Evolutionary conservation across 2,329 filamentous ascomycete genomes (phyloP).

Genomic region (Pseudocercospora crystallina): DNA sequence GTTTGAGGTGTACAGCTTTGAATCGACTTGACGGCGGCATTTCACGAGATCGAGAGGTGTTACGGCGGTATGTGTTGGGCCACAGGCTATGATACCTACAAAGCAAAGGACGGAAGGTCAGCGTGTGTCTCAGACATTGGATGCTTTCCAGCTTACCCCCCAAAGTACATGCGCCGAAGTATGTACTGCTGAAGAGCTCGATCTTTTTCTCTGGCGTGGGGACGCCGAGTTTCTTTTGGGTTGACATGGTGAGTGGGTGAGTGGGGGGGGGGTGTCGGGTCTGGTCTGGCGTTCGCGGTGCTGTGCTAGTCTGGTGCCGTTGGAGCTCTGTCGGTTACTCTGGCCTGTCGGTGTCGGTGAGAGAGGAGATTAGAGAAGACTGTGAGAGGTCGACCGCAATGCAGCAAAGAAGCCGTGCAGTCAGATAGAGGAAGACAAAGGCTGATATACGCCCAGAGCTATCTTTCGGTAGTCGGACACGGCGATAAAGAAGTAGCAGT

Average conservation of each 20-base stretch:
- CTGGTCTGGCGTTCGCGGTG: background rate
- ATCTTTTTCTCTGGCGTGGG: slow-evolving; percentile 71
- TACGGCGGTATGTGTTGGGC: slow-evolving; percentile 79
- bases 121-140: no score
- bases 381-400: no score
- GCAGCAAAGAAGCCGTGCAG: no score
- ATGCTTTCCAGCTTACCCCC: no score
- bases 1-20: slow-evolving; percentile 83
- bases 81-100: slow-evolving; percentile 68
- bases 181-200: slow-evolving; percentile 75
- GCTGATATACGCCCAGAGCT: no score
- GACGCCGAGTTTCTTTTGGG: slow-evolving; percentile 1
- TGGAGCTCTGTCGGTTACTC: background rate
- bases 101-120: no score
- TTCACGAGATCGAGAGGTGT: slow-evolving; percentile 91
- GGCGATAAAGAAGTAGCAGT: no score
- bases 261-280: no score
- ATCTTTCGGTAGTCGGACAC: no score
- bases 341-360: background rate
- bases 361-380: background rate
- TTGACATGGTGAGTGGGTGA: no score
- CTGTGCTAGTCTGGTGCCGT: background rate
- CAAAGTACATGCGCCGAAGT: slow-evolving; percentile 81
- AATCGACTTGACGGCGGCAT: slow-evolving; percentile 82
- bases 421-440: no score